Evolutionary conservation across 768 basidiomycete species (phyloP).

Genomic region (Mycena sanguinolenta): DNA sequence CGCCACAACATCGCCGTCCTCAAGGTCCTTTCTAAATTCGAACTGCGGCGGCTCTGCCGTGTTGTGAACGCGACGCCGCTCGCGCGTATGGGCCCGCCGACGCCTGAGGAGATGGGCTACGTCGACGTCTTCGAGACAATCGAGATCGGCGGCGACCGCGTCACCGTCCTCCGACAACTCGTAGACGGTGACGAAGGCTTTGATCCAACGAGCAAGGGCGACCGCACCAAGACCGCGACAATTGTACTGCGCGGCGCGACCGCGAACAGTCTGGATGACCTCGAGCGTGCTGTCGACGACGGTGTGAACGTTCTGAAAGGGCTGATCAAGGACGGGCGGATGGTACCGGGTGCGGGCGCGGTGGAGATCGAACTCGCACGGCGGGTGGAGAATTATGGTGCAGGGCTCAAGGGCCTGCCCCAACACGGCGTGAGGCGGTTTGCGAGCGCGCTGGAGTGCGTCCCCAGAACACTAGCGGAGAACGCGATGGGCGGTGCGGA

Average conservation of each 20-base stretch:
- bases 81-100: conserved; percentile 95
- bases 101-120: conserved; percentile 94
- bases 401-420: conserved; percentile 87
- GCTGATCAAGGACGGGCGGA: conserved; percentile 87
- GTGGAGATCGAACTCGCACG: conserved; percentile 93
- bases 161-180: conserved; percentile 94
- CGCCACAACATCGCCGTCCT: conserved; percentile 93
- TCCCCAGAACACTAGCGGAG: conserved; percentile 93
- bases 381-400: conserved; percentile 88
- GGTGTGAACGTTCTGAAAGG: conserved; percentile 97
- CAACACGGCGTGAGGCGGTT: conserved; percentile 96
- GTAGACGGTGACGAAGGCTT: conserved; percentile 74
- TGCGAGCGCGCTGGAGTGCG: conserved; percentile 90
- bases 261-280: conserved; percentile 92
- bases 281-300: conserved; percentile 96
- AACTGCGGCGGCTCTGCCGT: conserved; percentile 92
- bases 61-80: conserved; percentile 97
- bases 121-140: conserved; percentile 95
- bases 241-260: conserved; percentile 97
- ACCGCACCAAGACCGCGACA: conserved; percentile 91
- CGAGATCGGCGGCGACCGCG: conserved; percentile 97
- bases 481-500: conserved; percentile 93
- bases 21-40: conserved; percentile 98
- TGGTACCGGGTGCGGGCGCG: conserved; percentile 96
- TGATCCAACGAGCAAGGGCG: conserved; percentile 62